These are phyloP conservation scores for Candida hispaniensis DNA, from an alignment of 805 yeast species.

Conservation along the genomic window DNA sequence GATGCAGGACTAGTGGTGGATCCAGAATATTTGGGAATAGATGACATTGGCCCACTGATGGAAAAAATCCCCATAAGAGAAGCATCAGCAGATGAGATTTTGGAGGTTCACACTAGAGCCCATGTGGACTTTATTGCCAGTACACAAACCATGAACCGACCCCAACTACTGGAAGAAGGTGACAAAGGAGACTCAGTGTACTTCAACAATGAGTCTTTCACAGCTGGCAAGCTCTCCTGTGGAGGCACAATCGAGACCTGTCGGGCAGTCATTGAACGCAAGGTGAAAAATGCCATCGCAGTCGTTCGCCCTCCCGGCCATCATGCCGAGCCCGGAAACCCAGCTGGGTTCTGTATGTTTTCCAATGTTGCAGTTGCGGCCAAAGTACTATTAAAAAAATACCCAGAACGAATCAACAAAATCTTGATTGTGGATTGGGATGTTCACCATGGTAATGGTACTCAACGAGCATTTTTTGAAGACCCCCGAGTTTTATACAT, in stretches of 20 bases:
- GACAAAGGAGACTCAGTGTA: conserved; percentile 92
- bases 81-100: conserved; percentile 76
- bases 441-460: conserved; percentile 98
- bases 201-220: conserved; percentile 78
- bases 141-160: conserved; percentile 68
- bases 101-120: conserved; percentile 72
- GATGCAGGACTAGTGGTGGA: conserved; percentile 86
- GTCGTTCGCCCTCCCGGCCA: conserved; percentile 99
- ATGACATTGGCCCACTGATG: conserved; percentile 79
- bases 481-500: conserved; percentile 88
- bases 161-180: conserved; percentile 66
- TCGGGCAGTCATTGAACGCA: conserved; percentile 85
- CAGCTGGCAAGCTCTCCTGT: conserved; percentile 83
- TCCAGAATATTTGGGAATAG: conserved; percentile 57
- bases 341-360: conserved; percentile 95
- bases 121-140: conserved; percentile 67
- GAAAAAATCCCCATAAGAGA: conserved; percentile 81
- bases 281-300: conserved; percentile 84
- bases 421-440: conserved; percentile 94
- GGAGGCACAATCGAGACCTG: conserved; percentile 98
- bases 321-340: conserved; percentile 95
- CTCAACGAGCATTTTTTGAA: conserved; percentile 81
- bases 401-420: conserved; percentile 79
- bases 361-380: conserved; percentile 98
- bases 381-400: conserved; percentile 62